These are phyloP conservation scores for Didymella glomerata DNA, from an alignment of 2,329 filamentous ascomycete species.

Conservation along the genomic window DNA sequence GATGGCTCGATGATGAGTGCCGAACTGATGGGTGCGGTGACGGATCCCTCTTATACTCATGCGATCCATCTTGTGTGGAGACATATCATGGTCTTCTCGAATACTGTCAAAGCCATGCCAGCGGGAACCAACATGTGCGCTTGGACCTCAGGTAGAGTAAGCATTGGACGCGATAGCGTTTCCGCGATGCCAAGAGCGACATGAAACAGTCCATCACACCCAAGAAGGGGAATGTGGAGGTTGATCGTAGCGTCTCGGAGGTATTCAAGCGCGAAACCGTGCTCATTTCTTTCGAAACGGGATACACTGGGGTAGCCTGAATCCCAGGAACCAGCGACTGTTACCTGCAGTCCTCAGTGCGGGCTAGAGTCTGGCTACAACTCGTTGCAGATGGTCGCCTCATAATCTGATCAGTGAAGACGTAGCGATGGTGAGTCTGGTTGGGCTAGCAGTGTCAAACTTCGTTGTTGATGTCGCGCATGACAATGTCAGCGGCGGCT, in stretches of 20 bases:
- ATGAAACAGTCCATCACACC: conserved; percentile 22
- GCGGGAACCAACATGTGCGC: conserved; percentile 6
- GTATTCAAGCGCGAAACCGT: conserved; percentile 10
- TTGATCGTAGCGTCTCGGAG: conserved; percentile 21
- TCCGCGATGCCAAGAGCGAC: conserved; percentile 5
- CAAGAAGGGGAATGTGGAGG: conserved; percentile 15
- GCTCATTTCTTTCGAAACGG: conserved; percentile 31
- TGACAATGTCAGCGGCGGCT: conserved; percentile 9
- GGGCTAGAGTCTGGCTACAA: conserved; percentile 10
- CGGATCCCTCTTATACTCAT: conserved; percentile 25
- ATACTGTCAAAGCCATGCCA: conserved; percentile 13
- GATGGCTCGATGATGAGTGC: conserved; percentile 1
- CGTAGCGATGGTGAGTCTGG: not conserved
- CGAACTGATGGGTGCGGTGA: conserved; percentile 19
- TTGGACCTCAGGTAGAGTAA: conserved; percentile 7
- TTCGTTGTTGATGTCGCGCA: conserved; percentile 6
- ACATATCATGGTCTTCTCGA: conserved; percentile 12
- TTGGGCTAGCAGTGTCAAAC: conserved; percentile 9
- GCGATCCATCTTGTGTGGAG: conserved; percentile 4
- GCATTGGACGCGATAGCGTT: conserved; percentile 8
- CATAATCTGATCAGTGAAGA: conserved; percentile 14
- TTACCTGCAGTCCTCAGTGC: conserved; percentile 8
- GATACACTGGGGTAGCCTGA: conserved; percentile 19
- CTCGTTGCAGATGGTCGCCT: conserved; percentile 19
- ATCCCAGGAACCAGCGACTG: conserved; percentile 21